Base-by-base conservation (phyloP, 177 flowering plant species). In the Vitis hybrid region DNA sequence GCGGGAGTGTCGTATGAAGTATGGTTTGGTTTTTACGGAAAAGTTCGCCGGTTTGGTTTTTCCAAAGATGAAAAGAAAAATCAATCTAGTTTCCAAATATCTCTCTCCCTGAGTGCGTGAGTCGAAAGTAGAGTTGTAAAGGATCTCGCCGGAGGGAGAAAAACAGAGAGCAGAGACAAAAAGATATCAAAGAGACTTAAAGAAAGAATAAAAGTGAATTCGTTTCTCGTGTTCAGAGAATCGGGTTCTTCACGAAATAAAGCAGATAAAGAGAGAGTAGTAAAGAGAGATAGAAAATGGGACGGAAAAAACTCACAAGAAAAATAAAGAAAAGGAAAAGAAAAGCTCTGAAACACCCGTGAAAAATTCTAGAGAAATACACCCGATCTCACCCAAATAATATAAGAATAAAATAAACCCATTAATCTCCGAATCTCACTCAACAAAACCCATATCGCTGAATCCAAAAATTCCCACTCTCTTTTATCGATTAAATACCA, bases 211-310 rank as follows among this genome's bases (percentile, higher is more conserved):
- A 74, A 74, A 76, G 67, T 62, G 63, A 74, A 69, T 76, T 80
- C 78, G 75, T 70, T 67, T 70, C 78, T 74, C 69, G 63, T 62
- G 76, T 73, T 77, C 75, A 68, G 79, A 74, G 88, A 85, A 85
- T 85, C 88, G 66, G 86, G 81, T 85, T 82, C 88, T 74, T 78
- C 79, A 72, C 68, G 75, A 75, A 70, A 61, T 62, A 78, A 77
- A 79, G 74, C 60, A 62, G 21, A 55, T 14, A 66, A 4, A 77
- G 56, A 72, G 68, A 75, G 51, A 56, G 61, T 62, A 18, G 67
- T 61, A 60, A 68, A 32, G 67, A 58, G 74, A 40, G 50, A 66
- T 52, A 64, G 14, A 21, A 48, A 65, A 51, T 11, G 15, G 30
- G 55, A 17, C 73, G 24, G 40, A 9, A 56, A 64, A 48, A n/a